Evolutionary conservation across 805 yeast genomes (phyloP).

Genomic region (Candida tallmaniae): DNA sequence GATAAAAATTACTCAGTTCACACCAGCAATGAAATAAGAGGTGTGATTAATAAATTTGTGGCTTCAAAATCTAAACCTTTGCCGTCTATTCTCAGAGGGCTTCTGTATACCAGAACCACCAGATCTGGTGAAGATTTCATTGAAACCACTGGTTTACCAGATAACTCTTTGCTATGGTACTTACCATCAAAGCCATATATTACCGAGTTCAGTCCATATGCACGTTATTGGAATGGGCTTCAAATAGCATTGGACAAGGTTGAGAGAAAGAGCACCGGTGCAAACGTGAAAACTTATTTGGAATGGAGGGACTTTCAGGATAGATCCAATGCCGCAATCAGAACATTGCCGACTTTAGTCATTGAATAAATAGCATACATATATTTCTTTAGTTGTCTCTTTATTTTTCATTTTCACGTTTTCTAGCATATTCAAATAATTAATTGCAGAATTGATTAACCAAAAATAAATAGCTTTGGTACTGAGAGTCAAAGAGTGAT

Average conservation of each 20-base stretch:
- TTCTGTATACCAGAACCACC: constrained; percentile 14
- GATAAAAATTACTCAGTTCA: neutral
- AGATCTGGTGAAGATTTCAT: constrained; percentile 10
- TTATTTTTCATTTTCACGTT: no score
- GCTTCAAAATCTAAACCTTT: constrained; percentile 32
- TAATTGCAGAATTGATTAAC: no score
- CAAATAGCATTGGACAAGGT: constrained; percentile 22
- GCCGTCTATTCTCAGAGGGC: constrained; percentile 26
- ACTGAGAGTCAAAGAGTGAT: no score
- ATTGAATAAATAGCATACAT: constrained; percentile 7
- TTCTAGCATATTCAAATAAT: no score
- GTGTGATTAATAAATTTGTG: constrained; percentile 17
- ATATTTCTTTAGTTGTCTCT: constrained; percentile 3
- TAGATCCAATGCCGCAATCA: constrained; percentile 9
- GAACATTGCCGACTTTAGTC: constrained; percentile 1
- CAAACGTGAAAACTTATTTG: constrained; percentile 24
- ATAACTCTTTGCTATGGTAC: constrained; percentile 25
- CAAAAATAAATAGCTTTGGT: no score
- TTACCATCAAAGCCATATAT: constrained; percentile 22
- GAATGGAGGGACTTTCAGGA: constrained; percentile 34
- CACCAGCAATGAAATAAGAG: constrained; percentile 10
- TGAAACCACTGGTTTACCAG: constrained; percentile 29
- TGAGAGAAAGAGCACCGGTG: constrained; percentile 8
- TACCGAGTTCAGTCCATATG: constrained; percentile 28
- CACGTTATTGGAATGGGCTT: constrained; percentile 29